Percentiles rank a stretch among this genome's conserved stretches.
Evolutionary conservation across 2,329 filamentous ascomycete genomes (phyloP).

Genomic region (Alternaria tenuissima): DNA sequence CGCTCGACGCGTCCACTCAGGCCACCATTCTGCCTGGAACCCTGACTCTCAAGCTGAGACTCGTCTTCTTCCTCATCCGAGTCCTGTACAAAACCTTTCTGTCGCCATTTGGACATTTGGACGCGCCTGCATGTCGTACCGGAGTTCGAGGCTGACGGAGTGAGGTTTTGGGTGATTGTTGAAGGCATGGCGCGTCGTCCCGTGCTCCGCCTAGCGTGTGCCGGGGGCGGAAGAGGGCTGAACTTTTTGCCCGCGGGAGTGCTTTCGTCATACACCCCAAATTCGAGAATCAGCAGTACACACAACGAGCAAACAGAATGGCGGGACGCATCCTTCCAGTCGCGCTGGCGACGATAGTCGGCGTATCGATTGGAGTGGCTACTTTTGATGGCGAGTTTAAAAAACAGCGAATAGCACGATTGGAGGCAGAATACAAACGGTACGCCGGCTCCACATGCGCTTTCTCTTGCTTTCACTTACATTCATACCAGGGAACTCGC

Average conservation of each 20-base stretch:
- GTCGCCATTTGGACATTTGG: conserved; percentile 60
- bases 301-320: conserved; percentile 25
- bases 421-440: conserved; percentile 47
- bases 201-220: conserved; percentile 34
- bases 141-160: conserved; percentile 24
- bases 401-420: conserved; percentile 39
- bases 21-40: conserved; percentile 19
- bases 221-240: conserved; percentile 19
- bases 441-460: conserved; percentile 15
- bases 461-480: conserved; percentile 21
- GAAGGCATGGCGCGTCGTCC: conserved; percentile 33
- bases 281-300: not conserved
- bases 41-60: conserved; percentile 39
- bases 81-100: conserved; percentile 59
- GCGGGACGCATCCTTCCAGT: conserved; percentile 46
- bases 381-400: conserved; percentile 49
- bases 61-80: conserved; percentile 60
- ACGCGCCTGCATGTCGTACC: conserved; percentile 46
- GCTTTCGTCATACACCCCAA: conserved; percentile 29
- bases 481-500: conserved; percentile 32
- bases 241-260: conserved; percentile 26
- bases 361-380: conserved; percentile 44
- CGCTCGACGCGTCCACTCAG: conserved; percentile 31
- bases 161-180: conserved; percentile 18
- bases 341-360: conserved; percentile 40